A percentile compares a stretch with the other conserved stretches of the same genome.
Evolutionary conservation across 305 asterid genomes (phyloP).

Genomic region (Plantago rigida): DNA sequence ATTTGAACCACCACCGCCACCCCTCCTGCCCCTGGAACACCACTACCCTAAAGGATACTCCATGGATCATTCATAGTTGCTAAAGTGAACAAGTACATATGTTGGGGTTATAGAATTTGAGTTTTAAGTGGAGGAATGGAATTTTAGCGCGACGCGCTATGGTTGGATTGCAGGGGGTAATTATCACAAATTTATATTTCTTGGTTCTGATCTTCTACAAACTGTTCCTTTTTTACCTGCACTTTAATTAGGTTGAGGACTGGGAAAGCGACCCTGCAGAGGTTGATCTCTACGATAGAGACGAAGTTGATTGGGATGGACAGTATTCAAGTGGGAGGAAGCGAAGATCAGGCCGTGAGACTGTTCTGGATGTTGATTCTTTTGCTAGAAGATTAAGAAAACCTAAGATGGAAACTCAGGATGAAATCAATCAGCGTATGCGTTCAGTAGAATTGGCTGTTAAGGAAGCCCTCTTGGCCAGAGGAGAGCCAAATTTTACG

Average conservation of each 20-base stretch:
- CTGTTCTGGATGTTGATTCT: constrained; percentile 76
- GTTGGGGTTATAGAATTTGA: neutral
- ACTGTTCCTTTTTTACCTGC: neutral
- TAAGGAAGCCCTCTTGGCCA: constrained; percentile 86
- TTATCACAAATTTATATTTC: neutral
- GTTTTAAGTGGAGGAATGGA: no score
- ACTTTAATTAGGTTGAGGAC: constrained; percentile 67
- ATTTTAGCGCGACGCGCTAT: no score
- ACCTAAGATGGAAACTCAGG: constrained; percentile 80
- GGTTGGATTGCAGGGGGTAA: neutral
- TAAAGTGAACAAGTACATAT: neutral
- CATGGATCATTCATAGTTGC: no score
- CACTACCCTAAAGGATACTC: no score
- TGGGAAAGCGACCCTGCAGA: constrained; percentile 99
- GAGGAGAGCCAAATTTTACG: constrained; percentile 83
- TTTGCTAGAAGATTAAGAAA: constrained; percentile 85
- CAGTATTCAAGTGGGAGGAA: constrained; percentile 98
- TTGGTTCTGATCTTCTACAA: neutral
- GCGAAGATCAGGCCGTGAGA: constrained; percentile 85
- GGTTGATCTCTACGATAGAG: constrained; percentile 95
- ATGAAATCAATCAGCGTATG: constrained; percentile 91
- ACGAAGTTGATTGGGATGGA: constrained; percentile 99
- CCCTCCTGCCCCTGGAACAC: no score
- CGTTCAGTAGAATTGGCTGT: constrained; percentile 94
- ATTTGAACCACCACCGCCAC: no score